Evolutionary conservation across 1,284 basidiomycete genomes (phyloP).

Genomic region (Microbotryomycetes sp.): DNA sequence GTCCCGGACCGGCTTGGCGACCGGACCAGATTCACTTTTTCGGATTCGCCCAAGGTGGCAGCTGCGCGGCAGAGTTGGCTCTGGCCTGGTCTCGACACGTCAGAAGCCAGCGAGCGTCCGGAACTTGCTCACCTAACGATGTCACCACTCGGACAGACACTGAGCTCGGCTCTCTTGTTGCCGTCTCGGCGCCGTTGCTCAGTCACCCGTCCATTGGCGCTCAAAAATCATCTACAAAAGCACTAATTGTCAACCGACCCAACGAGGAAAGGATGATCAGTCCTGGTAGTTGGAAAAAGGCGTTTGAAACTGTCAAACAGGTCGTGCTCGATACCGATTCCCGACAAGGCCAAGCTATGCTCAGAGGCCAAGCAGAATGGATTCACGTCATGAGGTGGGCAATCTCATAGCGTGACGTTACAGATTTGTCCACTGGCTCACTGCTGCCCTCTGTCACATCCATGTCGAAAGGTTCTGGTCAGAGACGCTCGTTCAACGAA

Average conservation of each 20-base stretch:
- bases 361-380: conserved; percentile 26
- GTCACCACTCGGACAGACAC: too few species aligned
- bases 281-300: conserved; percentile 11
- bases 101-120: background rate
- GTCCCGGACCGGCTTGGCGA: conserved; percentile 34
- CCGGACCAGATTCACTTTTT: conserved; percentile 38
- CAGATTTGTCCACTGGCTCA: too few species aligned
- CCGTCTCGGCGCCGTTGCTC: conserved; percentile 14
- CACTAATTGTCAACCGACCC: conserved; percentile 3
- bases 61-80: conserved; percentile 37
- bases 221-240: background rate
- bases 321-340: conserved; percentile 1
- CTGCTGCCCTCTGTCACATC: background rate
- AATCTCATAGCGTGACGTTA: background rate
- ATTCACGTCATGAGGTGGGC: conserved; percentile 27
- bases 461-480: conserved; percentile 22
- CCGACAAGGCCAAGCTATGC: conserved; percentile 17
- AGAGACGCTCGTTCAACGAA: conserved; percentile 3
- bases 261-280: conserved; percentile 9
- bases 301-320: conserved; percentile 3
- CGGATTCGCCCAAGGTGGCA: conserved; percentile 42
- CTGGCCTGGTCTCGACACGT: conserved; percentile 18
- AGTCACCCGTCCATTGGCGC: conserved; percentile 11
- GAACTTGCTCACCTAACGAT: background rate
- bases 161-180: conserved; percentile 16